phyloP scores from a whole-genome alignment of 78 protist genomes.

The Pelomyxa schiedti region DNA sequence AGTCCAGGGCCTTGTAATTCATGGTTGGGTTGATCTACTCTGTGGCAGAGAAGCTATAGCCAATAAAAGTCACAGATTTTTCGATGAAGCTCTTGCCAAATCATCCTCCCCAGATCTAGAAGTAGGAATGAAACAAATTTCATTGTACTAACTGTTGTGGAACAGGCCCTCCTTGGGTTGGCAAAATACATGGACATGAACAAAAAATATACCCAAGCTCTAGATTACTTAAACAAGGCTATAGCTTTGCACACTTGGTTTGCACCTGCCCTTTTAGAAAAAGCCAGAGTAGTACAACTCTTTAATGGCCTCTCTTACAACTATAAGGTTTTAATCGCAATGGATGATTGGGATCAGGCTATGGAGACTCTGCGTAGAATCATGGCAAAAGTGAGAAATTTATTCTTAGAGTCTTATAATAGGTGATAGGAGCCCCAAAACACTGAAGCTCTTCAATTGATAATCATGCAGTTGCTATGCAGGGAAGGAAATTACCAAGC shows the following conservation, averaged over 20 bases:
- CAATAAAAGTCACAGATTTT: background rate
- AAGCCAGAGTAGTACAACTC: too few species aligned
- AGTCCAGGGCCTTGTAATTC: background rate
- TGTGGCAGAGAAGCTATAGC: conserved; percentile 8
- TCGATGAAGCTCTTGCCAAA: conserved; percentile 4
- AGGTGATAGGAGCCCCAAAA: background rate
- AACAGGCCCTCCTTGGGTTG: conserved; percentile 29
- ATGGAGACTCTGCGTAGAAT: conserved; percentile 31
- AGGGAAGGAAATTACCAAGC: conserved; percentile 1
- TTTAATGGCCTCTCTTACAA: too few species aligned
- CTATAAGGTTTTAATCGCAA: conserved; percentile 7
- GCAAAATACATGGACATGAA: conserved; percentile 11
- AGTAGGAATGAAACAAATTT: background rate
- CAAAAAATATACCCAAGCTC: background rate
- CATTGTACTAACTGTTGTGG: background rate
- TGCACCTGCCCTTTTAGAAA: conserved; percentile 15
- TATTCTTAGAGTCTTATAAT: background rate
- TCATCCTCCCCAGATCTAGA: background rate
- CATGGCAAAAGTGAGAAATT: conserved; percentile 1
- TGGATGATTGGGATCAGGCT: conserved; percentile 51
- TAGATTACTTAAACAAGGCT: background rate
- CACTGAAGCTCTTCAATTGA: conserved; percentile 25
- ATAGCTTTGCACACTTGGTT: background rate
- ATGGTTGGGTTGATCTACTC: conserved; percentile 26
- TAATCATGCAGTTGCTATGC: background rate